Evolutionary conservation across 1,139 yeast species (phyloP), one percentile per base, ranked within the genome.

Genomic region (Debaryomycetaceae sp.): DNA sequence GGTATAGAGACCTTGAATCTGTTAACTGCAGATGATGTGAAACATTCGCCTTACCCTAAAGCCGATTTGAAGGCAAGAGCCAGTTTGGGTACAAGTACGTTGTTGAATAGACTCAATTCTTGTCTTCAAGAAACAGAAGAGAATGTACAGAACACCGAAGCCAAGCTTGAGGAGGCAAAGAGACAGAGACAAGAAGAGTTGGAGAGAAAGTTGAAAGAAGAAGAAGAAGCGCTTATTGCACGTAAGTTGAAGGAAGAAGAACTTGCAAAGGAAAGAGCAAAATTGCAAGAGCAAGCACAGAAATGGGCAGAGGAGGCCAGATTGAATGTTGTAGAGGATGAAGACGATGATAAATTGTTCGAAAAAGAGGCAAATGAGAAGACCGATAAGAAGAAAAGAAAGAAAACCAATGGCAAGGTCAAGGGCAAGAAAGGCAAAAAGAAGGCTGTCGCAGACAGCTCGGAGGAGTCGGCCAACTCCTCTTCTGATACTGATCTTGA

Each of bases 1-100:
- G 96, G 94, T 11, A 78, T 89, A 43, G 63, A 59, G 8, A 61
- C 74, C 2, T 73, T 94, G 54, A 78, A 75, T 37, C 78, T 74
- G 41, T 70, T 92, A 47, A 74, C 88, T 0, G 56, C 67, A 1
- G 73, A 65, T 5, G 78, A 75, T 8, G 77, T 70, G 35, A 67
- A 70, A 42, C 68, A 78, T 52, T 80, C 94, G 17, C 91, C 96
- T 41, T 84, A 81, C 63, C 83, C 94, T 11, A 78, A 79, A 36
- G 79, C 79, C 17, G 97, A 91, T 47, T 70, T 94, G 51, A 83
- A 81, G 54, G 84, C 88, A 45, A 82, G 98, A 65, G 94, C 94
- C 14, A 79, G 78, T 48, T 78, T 88, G 75, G 97, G 96, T 53
- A 74, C 81, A 32, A 80, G 81, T 42, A 86, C 96, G 0, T 73